Evolutionary conservation across 352 stramenopile genomes (phyloP).

Genomic region (Pythium apleroticum): DNA sequence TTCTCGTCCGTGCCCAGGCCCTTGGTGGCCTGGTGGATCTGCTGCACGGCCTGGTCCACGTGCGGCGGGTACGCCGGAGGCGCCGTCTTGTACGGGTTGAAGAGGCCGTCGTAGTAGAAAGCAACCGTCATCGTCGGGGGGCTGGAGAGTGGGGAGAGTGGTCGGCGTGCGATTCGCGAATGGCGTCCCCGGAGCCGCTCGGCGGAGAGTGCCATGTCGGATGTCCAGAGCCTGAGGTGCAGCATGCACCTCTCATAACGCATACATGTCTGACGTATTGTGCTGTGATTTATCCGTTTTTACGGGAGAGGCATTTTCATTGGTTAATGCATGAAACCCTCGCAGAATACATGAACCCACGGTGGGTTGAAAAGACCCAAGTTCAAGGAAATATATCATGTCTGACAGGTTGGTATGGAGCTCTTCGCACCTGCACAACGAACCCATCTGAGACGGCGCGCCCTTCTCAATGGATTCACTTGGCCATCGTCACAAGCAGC

Average conservation of each 20-base stretch:
- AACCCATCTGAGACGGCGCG: not conserved
- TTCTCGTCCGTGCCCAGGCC: slow-evolving; percentile 71
- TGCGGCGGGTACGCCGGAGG: slow-evolving; percentile 32
- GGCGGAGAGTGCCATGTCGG: not conserved
- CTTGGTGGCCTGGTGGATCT: slow-evolving; percentile 63
- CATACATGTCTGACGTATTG: not conserved
- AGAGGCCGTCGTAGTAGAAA: slow-evolving; percentile 31
- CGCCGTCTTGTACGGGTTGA: slow-evolving; percentile 22
- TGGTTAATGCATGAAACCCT: not conserved
- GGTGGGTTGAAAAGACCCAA: not conserved
- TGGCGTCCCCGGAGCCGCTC: slow-evolving; percentile 1
- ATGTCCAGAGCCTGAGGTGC: not conserved
- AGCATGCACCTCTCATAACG: not conserved
- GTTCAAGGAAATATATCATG: not conserved
- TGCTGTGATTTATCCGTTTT: not conserved
- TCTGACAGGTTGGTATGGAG: not conserved
- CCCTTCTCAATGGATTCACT: not conserved
- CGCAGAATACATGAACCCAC: not conserved
- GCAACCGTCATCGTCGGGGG: slow-evolving; percentile 29
- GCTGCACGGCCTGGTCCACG: slow-evolving; percentile 55
- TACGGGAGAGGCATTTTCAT: not conserved
- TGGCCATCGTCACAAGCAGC: slow-evolving; percentile 69
- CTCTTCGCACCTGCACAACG: not conserved
- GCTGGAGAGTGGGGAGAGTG: not conserved
- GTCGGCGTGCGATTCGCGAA: slow-evolving; percentile 13